Evolutionary conservation across 1,284 basidiomycete species (phyloP), one percentile per base, ranked within the genome.

Genomic region (Blastosporella zonata): DNA sequence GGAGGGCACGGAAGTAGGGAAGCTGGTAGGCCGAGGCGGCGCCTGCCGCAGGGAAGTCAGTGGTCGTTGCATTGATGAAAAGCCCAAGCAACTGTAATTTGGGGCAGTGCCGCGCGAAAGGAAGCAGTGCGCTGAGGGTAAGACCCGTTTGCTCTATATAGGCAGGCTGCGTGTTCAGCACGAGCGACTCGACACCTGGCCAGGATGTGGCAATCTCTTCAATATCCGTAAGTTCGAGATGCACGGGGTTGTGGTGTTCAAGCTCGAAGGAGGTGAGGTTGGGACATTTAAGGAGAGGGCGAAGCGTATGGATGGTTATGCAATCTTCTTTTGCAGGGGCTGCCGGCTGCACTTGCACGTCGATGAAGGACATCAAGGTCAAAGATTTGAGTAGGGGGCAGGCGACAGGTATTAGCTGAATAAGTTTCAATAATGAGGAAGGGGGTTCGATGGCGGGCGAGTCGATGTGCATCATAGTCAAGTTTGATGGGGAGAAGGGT

Each of bases 51-150:
- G 56, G 54, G 9, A 65, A 47, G 41, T 57, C 60, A 0, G 53
- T 49, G n/a, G 58, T 50, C 7, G 64, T 60, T 1, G 72, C 69
- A 52, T 76, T 59, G 47, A 83, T 43, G 61, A 77, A 83, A 5
- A 84, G 63, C 1, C 77, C 77, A n/a, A 85, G 72, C 34, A 67
- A 59, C 10, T 53, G 65, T 5, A 85, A 62, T 6, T 71, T 71
- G 0, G 74, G 77, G 50, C 82, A 84, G 55, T 80, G 72, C 12
- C 58, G 59, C 0, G 79, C 78, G 58, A 85, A 77, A 1, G 75
- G 72, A 3, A 77, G 43, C 17, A 84, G 69, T 0, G 78, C 73
- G 12, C 65, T 58, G n/a, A 84, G 68, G 0, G 78, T 74, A 29
- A 83, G 69, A 2, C 62, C 54, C 3, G 70, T 61, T 1, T 62